Evolutionary conservation across 768 basidiomycete genomes (phyloP), one percentile per base, ranked within the genome.

Genomic region (Agaricus subrufescens): DNA sequence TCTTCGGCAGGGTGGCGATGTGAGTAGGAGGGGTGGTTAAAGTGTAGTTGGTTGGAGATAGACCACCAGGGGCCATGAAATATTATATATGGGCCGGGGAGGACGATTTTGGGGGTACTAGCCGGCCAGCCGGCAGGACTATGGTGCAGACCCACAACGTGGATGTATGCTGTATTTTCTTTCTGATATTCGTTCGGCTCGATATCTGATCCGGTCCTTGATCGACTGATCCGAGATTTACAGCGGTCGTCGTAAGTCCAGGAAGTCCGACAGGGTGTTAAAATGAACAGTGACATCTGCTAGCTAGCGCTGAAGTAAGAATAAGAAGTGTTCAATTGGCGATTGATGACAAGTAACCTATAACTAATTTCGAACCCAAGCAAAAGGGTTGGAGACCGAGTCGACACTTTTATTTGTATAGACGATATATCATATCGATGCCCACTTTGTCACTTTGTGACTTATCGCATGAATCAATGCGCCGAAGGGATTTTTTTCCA

Each of bases 11-110:
- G 27, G 40, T 56, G 25, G 31, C 37, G 40, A 14, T 25, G n/a
- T 56, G 55, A 29, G 55, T 50, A 26, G 25, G 39, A 27, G 23
- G 46, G 29, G 30, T 6, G 43, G 34, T 40, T 8, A 4, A 38
- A 43, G 31, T 40, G 56, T 46, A 9, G 37, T 15, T 14, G 37
- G 40, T 19, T 11, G 46, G 10, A 46, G 51, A 37, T 14, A 55
- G 55, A 54, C 55, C 15, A 27, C 54, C 58, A 54, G 54, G 46
- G 57, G 58, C 50, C 54, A 55, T 60, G 57, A 59, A 62, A 43
- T 63, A 49, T 51, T 58, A 54, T 52, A 66, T 62, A 48, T n/a
- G 47, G 23, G 11, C 5, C 34, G 39, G 43, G 7, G 5, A 26
- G 37, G 29, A 27, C 23, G 12, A 29, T 44, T 11, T 39, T 26